These are phyloP conservation scores for Aureobasidium pullulans DNA, from an alignment of 2,329 filamentous ascomycete species.

Conservation along the genomic window DNA sequence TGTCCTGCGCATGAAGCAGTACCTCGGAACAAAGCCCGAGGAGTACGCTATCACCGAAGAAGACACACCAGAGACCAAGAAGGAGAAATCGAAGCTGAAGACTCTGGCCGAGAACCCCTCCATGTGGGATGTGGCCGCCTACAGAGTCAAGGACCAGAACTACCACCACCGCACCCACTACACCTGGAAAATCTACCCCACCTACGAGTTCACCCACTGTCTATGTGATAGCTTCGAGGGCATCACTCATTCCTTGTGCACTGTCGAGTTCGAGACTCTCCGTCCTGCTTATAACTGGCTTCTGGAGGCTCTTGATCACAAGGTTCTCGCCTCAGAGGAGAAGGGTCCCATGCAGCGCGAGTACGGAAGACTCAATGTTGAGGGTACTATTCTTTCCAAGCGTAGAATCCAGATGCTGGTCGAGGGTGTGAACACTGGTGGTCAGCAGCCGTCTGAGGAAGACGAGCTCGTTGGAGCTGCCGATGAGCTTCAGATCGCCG, in stretches of 20 bases:
- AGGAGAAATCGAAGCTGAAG: conserved; percentile 28
- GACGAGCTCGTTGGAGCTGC: conserved; percentile 25
- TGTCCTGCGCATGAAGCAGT: conserved; percentile 89
- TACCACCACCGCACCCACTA: conserved; percentile 72
- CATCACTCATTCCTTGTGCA: conserved; percentile 89
- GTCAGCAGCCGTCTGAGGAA: conserved; percentile 18
- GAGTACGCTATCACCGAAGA: conserved; percentile 27
- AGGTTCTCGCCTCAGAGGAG: conserved; percentile 53
- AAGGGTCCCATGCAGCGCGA: conserved; percentile 79
- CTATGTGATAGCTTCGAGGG: conserved; percentile 86
- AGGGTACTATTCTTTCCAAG: conserved; percentile 81
- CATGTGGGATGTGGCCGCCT: conserved; percentile 94
- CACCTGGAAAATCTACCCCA: conserved; percentile 90
- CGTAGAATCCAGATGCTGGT: conserved; percentile 76
- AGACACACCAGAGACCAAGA: conserved; percentile 26
- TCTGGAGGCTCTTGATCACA: conserved; percentile 72
- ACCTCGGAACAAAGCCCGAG: conserved; percentile 43
- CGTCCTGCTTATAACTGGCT: conserved; percentile 88
- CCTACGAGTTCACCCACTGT: conserved; percentile 83
- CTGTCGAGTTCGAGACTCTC: conserved; percentile 81
- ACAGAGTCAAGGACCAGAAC: conserved; percentile 68
- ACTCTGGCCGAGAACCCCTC: conserved; percentile 68
- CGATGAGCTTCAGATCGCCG: conserved; percentile 35
- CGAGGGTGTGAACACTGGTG: conserved; percentile 46
- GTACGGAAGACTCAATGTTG: conserved; percentile 70